Conservation (phyloP, 2,329 filamentous ascomycete genomes). For the Lomentospora prolificans region DNA sequence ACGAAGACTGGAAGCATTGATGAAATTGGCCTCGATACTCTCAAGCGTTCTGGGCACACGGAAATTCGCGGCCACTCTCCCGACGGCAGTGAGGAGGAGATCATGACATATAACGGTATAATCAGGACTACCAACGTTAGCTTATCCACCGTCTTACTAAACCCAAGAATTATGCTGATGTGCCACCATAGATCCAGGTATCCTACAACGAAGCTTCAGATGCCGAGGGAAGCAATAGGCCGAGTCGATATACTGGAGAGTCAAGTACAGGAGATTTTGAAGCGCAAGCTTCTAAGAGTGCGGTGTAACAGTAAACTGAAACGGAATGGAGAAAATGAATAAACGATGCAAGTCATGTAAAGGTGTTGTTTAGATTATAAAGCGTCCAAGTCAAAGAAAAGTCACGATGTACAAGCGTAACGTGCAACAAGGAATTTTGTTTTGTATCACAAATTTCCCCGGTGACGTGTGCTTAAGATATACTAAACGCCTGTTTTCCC, state of each 20-base stretch:
- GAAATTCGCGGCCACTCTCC: constrained; percentile 25
- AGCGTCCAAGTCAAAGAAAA: too few relatives aligned
- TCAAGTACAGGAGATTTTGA: background rate
- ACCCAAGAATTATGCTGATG: background rate
- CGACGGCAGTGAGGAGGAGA: constrained; percentile 26
- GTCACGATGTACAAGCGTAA: too few relatives aligned
- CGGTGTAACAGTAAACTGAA: too few relatives aligned
- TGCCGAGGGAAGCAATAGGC: background rate
- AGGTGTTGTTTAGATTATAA: too few relatives aligned
- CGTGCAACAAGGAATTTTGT: too few relatives aligned
- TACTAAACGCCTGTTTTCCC: too few relatives aligned
- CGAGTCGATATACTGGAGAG: background rate
- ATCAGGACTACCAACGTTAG: constrained; percentile 19
- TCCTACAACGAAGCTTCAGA: background rate
- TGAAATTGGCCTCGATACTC: constrained; percentile 15
- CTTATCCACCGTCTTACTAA: background rate
- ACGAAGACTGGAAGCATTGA: constrained; percentile 14
- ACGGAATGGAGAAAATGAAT: too few relatives aligned
- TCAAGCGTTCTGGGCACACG: constrained; percentile 17
- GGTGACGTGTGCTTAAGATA: too few relatives aligned
- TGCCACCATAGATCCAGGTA: background rate
- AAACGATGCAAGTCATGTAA: too few relatives aligned
- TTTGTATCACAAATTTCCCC: too few relatives aligned
- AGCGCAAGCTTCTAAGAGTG: background rate
- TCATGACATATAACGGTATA: constrained; percentile 29